Conservation (phyloP, 2,329 filamentous ascomycete genomes). For the Penicillium polonicum region DNA sequence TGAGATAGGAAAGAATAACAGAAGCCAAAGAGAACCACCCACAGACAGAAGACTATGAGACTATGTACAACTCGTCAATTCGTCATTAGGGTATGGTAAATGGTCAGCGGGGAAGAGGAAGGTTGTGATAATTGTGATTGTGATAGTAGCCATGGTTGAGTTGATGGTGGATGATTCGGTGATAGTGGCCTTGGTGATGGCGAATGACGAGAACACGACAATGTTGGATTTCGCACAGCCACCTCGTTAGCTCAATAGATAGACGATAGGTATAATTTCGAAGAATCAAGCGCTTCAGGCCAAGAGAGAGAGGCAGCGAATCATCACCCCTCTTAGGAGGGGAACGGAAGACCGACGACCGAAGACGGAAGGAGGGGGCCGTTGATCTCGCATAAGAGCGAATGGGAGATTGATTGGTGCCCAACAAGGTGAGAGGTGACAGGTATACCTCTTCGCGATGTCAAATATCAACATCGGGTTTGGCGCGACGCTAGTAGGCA, state of each 20-base stretch:
- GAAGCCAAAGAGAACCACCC: neutral
- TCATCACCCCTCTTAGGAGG: neutral
- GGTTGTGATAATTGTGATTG: neutral
- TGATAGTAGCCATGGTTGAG: neutral
- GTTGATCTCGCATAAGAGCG: neutral
- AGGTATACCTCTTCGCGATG: slow-evolving; percentile 2
- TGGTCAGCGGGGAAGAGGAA: neutral
- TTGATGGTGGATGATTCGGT: neutral
- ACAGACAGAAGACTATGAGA: neutral
- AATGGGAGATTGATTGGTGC: neutral
- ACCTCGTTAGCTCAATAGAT: neutral
- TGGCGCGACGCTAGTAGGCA: slow-evolving; percentile 26
- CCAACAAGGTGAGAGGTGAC: neutral
- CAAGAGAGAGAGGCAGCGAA: neutral
- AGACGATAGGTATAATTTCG: neutral
- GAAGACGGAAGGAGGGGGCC: neutral
- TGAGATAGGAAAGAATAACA: neutral
- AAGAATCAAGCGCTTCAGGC: neutral
- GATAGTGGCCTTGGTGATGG: neutral
- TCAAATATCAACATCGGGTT: slow-evolving; percentile 14
- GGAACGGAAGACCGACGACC: neutral
- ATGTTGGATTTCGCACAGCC: neutral
- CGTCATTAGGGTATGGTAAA: neutral
- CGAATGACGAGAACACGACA: neutral
- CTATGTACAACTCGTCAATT: slow-evolving; percentile 8